Percentiles rank a stretch among this genome's conserved stretches.
Conservation (phyloP, 2,329 filamentous ascomycete species). For the Exophiala sp. region DNA sequence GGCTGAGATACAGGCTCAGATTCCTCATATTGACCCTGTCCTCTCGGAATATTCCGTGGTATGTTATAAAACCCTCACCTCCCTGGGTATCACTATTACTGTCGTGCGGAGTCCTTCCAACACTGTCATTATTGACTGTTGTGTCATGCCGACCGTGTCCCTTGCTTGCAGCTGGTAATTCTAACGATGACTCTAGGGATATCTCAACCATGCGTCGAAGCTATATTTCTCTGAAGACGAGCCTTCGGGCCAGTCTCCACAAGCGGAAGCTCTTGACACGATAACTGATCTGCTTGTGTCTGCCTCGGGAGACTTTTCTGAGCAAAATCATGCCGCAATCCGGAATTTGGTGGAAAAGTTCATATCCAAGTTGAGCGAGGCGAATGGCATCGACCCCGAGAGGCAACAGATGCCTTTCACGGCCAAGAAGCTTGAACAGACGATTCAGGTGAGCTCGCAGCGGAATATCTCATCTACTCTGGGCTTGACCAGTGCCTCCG, state of each 20-base stretch:
- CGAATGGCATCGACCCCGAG: slow-evolving; percentile 63
- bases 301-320: slow-evolving; percentile 75
- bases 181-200: slow-evolving; percentile 51
- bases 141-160: too few relatives aligned
- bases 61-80: slow-evolving; percentile 28
- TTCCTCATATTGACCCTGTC: slow-evolving; percentile 81
- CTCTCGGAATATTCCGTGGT: slow-evolving; percentile 82
- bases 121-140: too few relatives aligned
- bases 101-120: not conserved
- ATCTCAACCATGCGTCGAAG: slow-evolving; percentile 86
- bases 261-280: slow-evolving; percentile 74
- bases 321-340: slow-evolving; percentile 68
- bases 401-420: slow-evolving; percentile 64
- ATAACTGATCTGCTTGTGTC: slow-evolving; percentile 88
- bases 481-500: slow-evolving; percentile 72
- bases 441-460: slow-evolving; percentile 88
- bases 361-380: slow-evolving; percentile 70
- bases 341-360: slow-evolving; percentile 82
- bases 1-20: slow-evolving; percentile 73
- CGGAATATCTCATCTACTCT: slow-evolving; percentile 94
- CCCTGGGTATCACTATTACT: not conserved
- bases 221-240: slow-evolving; percentile 71
- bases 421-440: slow-evolving; percentile 83
- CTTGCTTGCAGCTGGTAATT: not conserved
- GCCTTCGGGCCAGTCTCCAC: slow-evolving; percentile 59